A percentile compares a stretch with the other conserved stretches of the same genome.
phyloP scores from a whole-genome alignment of 176 grass and related monocot genomes.

The Hordeum vulgare region MorexV3_pseudomolecules_assembly NC_058522.1:540850961-540851460 shows the following conservation, averaged over 20 bases:
- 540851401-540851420: background rate
- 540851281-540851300: background rate
- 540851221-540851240: background rate
- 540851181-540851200: background rate
- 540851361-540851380: slow-evolving; percentile 7
- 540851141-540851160: no score
- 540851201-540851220: background rate
- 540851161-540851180: background rate
- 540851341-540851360: background rate
- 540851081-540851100: background rate
- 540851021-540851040: background rate
- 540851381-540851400: background rate
- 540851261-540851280: background rate
- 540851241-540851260: background rate
- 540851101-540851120: no score
- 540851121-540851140: background rate
- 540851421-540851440: background rate
- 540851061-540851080: no score
- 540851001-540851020: background rate
- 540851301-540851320: background rate
- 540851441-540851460: background rate
- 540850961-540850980: background rate
- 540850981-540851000: background rate
- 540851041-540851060: no score
- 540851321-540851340: slow-evolving; percentile 24